phyloP scores from a whole-genome alignment of 192 early-diverging fungal species.

The Mortierella alpina region DNA sequence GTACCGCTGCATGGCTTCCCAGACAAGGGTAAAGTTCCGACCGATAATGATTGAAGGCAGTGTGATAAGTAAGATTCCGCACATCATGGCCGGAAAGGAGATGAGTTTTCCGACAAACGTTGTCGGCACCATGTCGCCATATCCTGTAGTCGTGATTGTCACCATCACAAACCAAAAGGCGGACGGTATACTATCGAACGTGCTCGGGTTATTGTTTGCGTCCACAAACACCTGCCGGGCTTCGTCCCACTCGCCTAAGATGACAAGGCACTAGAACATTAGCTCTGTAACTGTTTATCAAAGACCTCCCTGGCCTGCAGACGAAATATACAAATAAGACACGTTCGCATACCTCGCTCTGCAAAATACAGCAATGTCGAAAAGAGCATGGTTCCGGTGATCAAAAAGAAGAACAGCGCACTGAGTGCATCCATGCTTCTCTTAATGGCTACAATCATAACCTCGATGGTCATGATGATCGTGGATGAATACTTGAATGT shows the following conservation, averaged over 20 bases:
- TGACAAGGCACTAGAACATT: background rate
- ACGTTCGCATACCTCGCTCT: slow-evolving; percentile 67
- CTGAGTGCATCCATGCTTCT: slow-evolving; percentile 79
- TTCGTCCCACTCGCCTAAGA: slow-evolving; percentile 70
- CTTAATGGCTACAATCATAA: slow-evolving; percentile 83
- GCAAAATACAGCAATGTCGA: slow-evolving; percentile 85
- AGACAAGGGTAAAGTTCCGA: slow-evolving; percentile 84
- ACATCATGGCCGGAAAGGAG: slow-evolving; percentile 85
- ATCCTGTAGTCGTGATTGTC: slow-evolving; percentile 86
- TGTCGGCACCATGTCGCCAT: slow-evolving; percentile 83
- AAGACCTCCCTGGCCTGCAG: no score
- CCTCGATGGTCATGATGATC: slow-evolving; percentile 85
- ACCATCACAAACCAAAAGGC: slow-evolving; percentile 83
- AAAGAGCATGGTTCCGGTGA: slow-evolving; percentile 77
- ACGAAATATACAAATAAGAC: no score
- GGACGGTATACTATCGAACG: slow-evolving; percentile 83
- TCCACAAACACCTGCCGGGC: slow-evolving; percentile 74
- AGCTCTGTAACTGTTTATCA: no score
- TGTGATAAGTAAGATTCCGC: slow-evolving; percentile 81
- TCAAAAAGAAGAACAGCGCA: slow-evolving; percentile 79
- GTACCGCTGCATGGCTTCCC: slow-evolving; percentile 75
- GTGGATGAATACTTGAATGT: slow-evolving; percentile 86
- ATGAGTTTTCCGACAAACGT: slow-evolving; percentile 84
- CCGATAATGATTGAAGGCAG: slow-evolving; percentile 89
- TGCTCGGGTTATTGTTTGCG: slow-evolving; percentile 70